Conservation (phyloP, 2,329 filamentous ascomycete species). For the Claviceps sorghi region DNA sequence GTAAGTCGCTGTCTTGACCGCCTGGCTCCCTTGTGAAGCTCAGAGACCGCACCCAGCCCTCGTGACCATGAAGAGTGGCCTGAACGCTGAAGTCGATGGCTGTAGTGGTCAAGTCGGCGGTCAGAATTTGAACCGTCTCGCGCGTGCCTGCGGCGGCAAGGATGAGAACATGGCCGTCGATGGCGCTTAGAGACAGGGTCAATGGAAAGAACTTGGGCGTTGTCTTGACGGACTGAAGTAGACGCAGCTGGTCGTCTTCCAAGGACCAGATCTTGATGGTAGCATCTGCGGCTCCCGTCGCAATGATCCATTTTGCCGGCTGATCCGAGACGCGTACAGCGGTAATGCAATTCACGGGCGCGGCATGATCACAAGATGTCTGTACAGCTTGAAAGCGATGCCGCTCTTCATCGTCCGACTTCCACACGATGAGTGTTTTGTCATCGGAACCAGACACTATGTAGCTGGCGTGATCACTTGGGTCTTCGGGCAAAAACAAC, state of each 20-base stretch:
- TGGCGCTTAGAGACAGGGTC: conserved; percentile 50
- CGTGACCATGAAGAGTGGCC: conserved; percentile 73
- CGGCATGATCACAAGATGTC: conserved; percentile 49
- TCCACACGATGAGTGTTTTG: conserved; percentile 63
- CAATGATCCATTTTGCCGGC: conserved; percentile 34
- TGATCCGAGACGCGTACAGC: conserved; percentile 20
- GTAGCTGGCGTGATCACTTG: conserved; percentile 32
- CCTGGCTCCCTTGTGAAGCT: conserved; percentile 55
- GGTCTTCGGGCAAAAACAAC: conserved; percentile 49
- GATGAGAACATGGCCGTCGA: conserved; percentile 43
- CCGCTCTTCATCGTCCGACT: conserved; percentile 13
- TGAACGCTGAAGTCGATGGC: conserved; percentile 48
- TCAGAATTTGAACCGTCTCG: conserved; percentile 67
- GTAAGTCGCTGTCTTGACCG: conserved; percentile 45
- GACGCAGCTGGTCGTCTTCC: conserved; percentile 28
- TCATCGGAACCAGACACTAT: conserved; percentile 75
- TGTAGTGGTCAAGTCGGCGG: conserved; percentile 30
- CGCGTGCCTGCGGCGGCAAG: conserved; percentile 79
- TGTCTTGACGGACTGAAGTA: conserved; percentile 57
- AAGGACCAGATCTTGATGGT: conserved; percentile 58
- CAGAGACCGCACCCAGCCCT: conserved; percentile 85
- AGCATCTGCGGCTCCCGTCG: conserved; percentile 72
- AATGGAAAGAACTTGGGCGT: conserved; percentile 72
- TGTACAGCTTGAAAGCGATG: conserved; percentile 29
- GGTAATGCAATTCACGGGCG: conserved; percentile 57